phyloP scores from a whole-genome alignment of 1,284 basidiomycete species.

The Hemileia vastatrix region DNA sequence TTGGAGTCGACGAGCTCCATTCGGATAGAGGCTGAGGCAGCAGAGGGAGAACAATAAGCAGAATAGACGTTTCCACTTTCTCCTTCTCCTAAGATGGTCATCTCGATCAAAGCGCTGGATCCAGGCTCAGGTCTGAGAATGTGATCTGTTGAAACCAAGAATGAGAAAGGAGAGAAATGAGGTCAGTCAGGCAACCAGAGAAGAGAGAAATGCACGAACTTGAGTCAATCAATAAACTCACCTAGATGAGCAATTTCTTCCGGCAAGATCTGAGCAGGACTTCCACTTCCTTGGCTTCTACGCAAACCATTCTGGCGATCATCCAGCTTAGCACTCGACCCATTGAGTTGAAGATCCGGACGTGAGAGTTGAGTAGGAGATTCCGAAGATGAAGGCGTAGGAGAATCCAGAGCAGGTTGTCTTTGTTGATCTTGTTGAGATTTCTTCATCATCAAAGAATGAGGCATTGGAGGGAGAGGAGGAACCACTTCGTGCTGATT shows the following conservation, averaged over 20 bases:
- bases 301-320: neutral
- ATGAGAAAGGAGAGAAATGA: neutral
- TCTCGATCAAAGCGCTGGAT: slow-evolving; percentile 11
- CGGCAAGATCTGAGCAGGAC: neutral
- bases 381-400: neutral
- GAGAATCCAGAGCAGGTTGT: neutral
- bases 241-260: neutral
- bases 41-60: slow-evolving; percentile 5
- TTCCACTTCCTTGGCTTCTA: neutral
- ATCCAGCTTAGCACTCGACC: neutral
- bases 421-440: neutral
- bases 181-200: neutral
- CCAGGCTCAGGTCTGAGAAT: neutral
- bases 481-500: slow-evolving; percentile 24
- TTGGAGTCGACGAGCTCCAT: neutral
- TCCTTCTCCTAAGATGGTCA: slow-evolving; percentile 35
- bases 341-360: too few relatives aligned
- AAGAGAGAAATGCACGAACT: neutral
- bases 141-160: neutral
- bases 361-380: too few relatives aligned
- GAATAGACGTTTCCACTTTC: slow-evolving; percentile 34
- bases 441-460: neutral
- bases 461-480: slow-evolving; percentile 32
- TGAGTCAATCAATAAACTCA: neutral
- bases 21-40: neutral